Percentiles rank a stretch among this genome's conserved stretches.
Evolutionary conservation across 208 protist species (phyloP).

Genomic region (Novymonas esmeraldas): DNA sequence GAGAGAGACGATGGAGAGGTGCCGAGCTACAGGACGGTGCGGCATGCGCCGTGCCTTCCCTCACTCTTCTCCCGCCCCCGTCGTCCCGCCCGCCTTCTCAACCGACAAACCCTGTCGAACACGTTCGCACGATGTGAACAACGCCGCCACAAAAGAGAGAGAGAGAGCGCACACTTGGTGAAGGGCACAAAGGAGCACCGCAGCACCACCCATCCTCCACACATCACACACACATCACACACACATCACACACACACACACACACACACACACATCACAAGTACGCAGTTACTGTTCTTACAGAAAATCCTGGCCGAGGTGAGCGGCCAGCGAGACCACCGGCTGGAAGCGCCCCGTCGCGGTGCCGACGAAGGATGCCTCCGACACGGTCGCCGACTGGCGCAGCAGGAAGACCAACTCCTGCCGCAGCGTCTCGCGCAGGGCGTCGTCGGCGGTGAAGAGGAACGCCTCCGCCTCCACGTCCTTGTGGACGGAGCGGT

Average conservation of each 20-base stretch:
- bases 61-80: not conserved
- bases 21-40: not conserved
- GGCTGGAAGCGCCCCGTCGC: slow-evolving; percentile 76
- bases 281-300: slow-evolving; percentile 16
- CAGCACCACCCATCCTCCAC: too few species aligned
- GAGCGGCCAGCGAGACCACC: slow-evolving; percentile 70
- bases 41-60: not conserved
- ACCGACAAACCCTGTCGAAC: too few species aligned
- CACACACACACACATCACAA: not conserved
- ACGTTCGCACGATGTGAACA: not conserved
- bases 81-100: not conserved
- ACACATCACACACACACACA: not conserved
- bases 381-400: slow-evolving; percentile 53
- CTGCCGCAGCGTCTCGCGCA: slow-evolving; percentile 58
- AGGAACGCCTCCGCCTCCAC: slow-evolving; percentile 80
- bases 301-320: slow-evolving; percentile 76
- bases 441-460: slow-evolving; percentile 47
- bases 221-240: too few species aligned
- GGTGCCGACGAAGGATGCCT: slow-evolving; percentile 55
- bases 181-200: too few species aligned
- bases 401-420: slow-evolving; percentile 65
- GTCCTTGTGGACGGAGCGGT: slow-evolving; percentile 85
- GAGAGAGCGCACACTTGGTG: too few species aligned
- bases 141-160: too few species aligned
- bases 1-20: not conserved